Evolutionary conservation across 345 rosid species (phyloP), one percentile per base, ranked within the genome.

Genomic region (Limnanthes douglasii): DNA sequence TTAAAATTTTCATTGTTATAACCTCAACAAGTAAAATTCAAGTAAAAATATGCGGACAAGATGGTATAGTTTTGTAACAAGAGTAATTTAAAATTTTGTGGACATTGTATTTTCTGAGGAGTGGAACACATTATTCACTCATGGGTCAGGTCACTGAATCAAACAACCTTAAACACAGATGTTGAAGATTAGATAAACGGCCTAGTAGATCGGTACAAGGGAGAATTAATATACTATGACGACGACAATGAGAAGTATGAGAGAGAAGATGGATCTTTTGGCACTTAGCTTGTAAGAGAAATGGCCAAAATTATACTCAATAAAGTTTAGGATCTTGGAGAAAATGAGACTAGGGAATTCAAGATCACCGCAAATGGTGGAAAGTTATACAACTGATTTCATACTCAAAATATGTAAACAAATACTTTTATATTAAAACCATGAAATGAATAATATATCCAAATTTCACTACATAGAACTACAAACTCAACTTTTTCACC

Each of bases 1-100:
- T 51, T 86, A 18, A 86, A 82, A 41, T 86, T 95, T 95, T 75
- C 64, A 45, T 68, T 78, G 76, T 82, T 83, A n/a, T 95, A 86
- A 46, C 18, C 93, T 10, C 75, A 65, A 56, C 72, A 66, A 21
- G 97, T 85, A 3, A 75, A 68, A 33, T 34, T 83, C 34, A 78
- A 73, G 50, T 82, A 76, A 56, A 77, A 59, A 49, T 93, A 86
- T 34, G 83, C 94, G 3, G 93, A 82, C 43, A 88, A 86, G 51
- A 74, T 86, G 72, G 44, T 82, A 30, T 82, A 61, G 11, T 46
- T 82, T 7, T 82, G 97, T 43, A 53, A 43, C 24, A 65, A 53
- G 5, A 59, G 71, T 37, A 75, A 64, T 54, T 73, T 82, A 15
- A 65, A 61, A 20, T 37, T 57, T 38, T 65, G 97, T 21, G 72